Conservation (phyloP, 1,284 basidiomycete species). For the Anthracocystis setariae region DNA sequence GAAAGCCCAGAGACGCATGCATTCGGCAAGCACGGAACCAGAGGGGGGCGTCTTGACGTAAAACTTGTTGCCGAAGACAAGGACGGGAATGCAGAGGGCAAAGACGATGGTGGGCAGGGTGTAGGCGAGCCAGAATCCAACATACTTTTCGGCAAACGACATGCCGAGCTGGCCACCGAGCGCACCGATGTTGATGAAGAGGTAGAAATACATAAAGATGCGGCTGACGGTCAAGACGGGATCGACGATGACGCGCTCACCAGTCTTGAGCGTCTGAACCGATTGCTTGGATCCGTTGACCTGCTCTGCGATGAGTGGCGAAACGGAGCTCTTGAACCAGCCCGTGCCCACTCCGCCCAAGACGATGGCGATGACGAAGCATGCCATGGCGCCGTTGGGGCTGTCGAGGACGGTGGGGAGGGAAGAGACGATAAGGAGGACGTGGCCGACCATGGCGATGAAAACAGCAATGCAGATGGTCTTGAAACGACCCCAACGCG, state of each 20-base stretch:
- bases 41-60: slow-evolving; percentile 78
- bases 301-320: slow-evolving; percentile 70
- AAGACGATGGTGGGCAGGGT: slow-evolving; percentile 70
- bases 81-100: slow-evolving; percentile 74
- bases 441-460: slow-evolving; percentile 72
- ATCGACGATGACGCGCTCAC: slow-evolving; percentile 84
- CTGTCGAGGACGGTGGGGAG: slow-evolving; percentile 77
- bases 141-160: slow-evolving; percentile 67
- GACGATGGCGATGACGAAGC: slow-evolving; percentile 71
- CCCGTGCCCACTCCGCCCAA: slow-evolving; percentile 74
- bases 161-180: slow-evolving; percentile 68
- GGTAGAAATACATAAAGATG: slow-evolving; percentile 66
- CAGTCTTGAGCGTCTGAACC: slow-evolving; percentile 70
- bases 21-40: slow-evolving; percentile 80
- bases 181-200: slow-evolving; percentile 67
- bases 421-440: slow-evolving; percentile 78
- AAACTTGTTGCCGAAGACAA: slow-evolving; percentile 75
- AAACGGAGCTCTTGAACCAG: slow-evolving; percentile 75
- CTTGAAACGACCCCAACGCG: slow-evolving; percentile 70
- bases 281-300: slow-evolving; percentile 57
- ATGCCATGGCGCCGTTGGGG: slow-evolving; percentile 73
- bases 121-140: slow-evolving; percentile 69
- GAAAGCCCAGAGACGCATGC: slow-evolving; percentile 63
- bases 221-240: slow-evolving; percentile 74
- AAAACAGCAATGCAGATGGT: slow-evolving; percentile 69